These are phyloP conservation scores for Didymella lethalis DNA, from an alignment of 2,329 filamentous ascomycete species.

Conservation along the genomic window DNA sequence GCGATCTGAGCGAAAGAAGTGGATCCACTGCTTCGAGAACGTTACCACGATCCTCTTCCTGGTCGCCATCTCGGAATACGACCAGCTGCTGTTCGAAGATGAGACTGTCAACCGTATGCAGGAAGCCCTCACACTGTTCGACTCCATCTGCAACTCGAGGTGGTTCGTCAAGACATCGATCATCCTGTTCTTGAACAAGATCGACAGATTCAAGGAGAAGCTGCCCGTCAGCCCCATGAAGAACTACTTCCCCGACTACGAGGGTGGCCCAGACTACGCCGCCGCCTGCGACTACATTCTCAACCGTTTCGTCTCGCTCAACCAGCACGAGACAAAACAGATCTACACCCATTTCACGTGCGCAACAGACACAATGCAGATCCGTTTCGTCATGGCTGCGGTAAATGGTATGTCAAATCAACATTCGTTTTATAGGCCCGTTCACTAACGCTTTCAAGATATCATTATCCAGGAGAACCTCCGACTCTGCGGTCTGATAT, in stretches of 20 bases:
- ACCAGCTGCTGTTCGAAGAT: conserved; percentile 94
- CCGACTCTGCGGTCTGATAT: conserved; percentile 95
- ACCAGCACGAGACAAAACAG: conserved; percentile 99
- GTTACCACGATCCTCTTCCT: conserved; percentile 96
- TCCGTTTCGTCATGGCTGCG: conserved; percentile 99
- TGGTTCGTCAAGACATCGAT: conserved; percentile 78
- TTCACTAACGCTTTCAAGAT: conserved; percentile 68
- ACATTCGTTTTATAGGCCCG: background rate
- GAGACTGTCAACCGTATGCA: conserved; percentile 84
- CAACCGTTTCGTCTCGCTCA: conserved; percentile 96
- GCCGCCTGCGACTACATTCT: conserved; percentile 98
- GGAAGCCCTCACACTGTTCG: conserved; percentile 74
- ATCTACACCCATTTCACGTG: conserved; percentile 99
- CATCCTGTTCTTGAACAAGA: conserved; percentile 78
- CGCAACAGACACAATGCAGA: conserved; percentile 97
- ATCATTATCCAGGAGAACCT: conserved; percentile 99
- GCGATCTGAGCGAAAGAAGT: conserved; percentile 97
- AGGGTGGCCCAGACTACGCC: conserved; percentile 90
- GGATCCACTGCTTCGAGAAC: conserved; percentile 99
- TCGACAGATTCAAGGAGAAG: conserved; percentile 79
- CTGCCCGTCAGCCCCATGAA: conserved; percentile 76
- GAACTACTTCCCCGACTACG: conserved; percentile 80
- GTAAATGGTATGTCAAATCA: conserved; percentile 81
- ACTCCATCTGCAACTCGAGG: conserved; percentile 75
- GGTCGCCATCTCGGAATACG: conserved; percentile 96